Conservation (phyloP, 805 yeast genomes). For the Saccharomyces paradoxus region DNA sequence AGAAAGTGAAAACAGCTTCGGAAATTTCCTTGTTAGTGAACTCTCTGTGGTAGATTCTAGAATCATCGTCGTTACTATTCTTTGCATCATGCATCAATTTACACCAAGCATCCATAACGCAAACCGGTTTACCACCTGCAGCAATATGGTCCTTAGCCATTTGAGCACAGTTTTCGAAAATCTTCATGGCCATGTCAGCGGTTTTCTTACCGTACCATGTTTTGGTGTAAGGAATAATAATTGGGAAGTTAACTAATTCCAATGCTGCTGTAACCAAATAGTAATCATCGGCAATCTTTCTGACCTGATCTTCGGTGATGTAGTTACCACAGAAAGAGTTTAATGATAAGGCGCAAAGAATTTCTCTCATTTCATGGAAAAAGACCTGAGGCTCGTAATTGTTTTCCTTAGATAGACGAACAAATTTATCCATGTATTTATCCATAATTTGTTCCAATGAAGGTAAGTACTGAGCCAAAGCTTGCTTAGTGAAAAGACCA, state of each 20-base stretch:
- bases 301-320: constrained; percentile 85
- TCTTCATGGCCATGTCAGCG: constrained; percentile 89
- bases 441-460: constrained; percentile 80
- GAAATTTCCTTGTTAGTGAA: constrained; percentile 88
- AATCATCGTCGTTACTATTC: constrained; percentile 39
- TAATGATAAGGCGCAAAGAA: constrained; percentile 88
- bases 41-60: constrained; percentile 62
- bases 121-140: constrained; percentile 67
- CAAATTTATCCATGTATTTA: constrained; percentile 61
- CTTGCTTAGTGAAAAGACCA: constrained; percentile 78
- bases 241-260: constrained; percentile 95
- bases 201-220: constrained; percentile 95
- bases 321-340: constrained; percentile 94
- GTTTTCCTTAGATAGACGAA: constrained; percentile 48
- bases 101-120: constrained; percentile 96
- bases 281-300: constrained; percentile 84
- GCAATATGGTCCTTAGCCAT: constrained; percentile 76
- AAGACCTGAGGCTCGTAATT: constrained; percentile 50
- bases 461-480: constrained; percentile 78
- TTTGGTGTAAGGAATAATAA: constrained; percentile 90
- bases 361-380: constrained; percentile 92
- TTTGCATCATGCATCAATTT: constrained; percentile 69
- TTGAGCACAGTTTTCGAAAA: constrained; percentile 82
- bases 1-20: constrained; percentile 91
- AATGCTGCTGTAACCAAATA: constrained; percentile 89